Base-by-base conservation (phyloP, 1,284 basidiomycete species). In the Ustanciosporium gigantosporum region DNA sequence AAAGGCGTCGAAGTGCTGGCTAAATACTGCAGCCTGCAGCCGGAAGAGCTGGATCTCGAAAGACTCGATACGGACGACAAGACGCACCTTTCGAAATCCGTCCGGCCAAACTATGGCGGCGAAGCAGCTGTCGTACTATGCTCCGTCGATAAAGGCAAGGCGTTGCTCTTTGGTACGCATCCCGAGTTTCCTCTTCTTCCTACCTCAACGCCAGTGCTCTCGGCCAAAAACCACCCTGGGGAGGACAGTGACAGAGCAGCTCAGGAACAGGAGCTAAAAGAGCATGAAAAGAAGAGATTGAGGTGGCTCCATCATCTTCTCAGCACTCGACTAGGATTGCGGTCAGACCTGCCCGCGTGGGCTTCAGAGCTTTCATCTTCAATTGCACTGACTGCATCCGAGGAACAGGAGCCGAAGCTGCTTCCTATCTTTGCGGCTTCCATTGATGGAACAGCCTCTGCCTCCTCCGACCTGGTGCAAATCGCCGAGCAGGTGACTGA, bases 131-230 rank as follows among this genome's bases (percentile, higher is more conserved):
- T 81, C 0, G 80, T 87, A 4, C 73, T 79, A 4, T 83, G 81
- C 32, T 69, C 64, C 0, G 79, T 85, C n/a, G 85, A 84, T 0
- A 69, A 76, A 17, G 89, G 88, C 2, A 81, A 79, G 21, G 83
- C 85, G 0, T 74, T 85, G 2, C 78, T 89, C 5, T 87, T 85
- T 82, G 82, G 83, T 3, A 81, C 84, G 0, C 86, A 85, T 66
- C 81, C 87, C 17, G 89, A 89, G 71, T 84, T 84, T 64, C 81
- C 86, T 3, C 70, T 84, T 27, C 24, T 59, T 70, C 79, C 43
- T 5, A 47, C 47, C 0, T 62, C 59, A 17, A 56, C 52, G n/a
- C 59, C 59, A 14, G 52, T 62, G n/a, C 11, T 42, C 41, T 16
- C 46, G 37, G 47, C 52, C 3, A 48, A 62, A 37, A 62, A 62